phyloP scores from a whole-genome alignment of 2,329 filamentous ascomycete species.

The Fusarium zealandicum region DNA sequence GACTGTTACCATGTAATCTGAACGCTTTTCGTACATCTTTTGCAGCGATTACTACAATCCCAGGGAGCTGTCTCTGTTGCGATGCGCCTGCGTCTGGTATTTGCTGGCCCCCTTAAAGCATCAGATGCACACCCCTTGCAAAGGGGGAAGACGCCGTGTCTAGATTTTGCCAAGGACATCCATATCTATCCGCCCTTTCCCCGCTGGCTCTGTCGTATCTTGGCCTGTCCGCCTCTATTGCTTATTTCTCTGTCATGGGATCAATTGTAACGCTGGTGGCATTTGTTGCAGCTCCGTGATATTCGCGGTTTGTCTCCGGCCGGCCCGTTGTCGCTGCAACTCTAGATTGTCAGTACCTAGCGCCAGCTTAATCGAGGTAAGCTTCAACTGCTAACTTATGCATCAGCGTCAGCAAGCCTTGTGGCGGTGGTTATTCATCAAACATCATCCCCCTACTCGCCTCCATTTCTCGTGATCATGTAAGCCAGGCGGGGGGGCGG shows the following conservation, averaged over 20 bases:
- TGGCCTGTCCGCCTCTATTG: constrained; percentile 4
- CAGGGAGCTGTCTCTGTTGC: neutral
- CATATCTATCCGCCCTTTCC: constrained; percentile 10
- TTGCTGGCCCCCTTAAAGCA: constrained; percentile 34
- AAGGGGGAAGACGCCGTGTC: constrained; percentile 32
- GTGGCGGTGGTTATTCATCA: constrained; percentile 6
- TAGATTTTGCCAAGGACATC: constrained; percentile 32
- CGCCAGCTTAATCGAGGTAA: constrained; percentile 8
- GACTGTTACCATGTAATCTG: neutral
- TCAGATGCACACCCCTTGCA: constrained; percentile 30
- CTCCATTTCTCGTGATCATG: constrained; percentile 13
- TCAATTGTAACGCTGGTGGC: neutral
- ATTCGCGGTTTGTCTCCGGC: no score
- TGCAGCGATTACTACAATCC: no score
- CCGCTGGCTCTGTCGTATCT: neutral
- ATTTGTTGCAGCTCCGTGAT: constrained; percentile 17
- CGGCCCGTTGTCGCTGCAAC: constrained; percentile 24
- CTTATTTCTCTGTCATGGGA: neutral
- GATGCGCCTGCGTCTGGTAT: constrained; percentile 28
- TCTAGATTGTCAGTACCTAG: constrained; percentile 19
- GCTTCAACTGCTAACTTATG: constrained; percentile 11
- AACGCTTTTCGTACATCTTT: neutral
- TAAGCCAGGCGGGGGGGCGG: constrained; percentile 26
- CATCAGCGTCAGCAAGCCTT: constrained; percentile 16
- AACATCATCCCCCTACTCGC: constrained; percentile 2